Base-by-base conservation (phyloP, 177 flowering plant species). In the Telopea speciosissima region DNA sequence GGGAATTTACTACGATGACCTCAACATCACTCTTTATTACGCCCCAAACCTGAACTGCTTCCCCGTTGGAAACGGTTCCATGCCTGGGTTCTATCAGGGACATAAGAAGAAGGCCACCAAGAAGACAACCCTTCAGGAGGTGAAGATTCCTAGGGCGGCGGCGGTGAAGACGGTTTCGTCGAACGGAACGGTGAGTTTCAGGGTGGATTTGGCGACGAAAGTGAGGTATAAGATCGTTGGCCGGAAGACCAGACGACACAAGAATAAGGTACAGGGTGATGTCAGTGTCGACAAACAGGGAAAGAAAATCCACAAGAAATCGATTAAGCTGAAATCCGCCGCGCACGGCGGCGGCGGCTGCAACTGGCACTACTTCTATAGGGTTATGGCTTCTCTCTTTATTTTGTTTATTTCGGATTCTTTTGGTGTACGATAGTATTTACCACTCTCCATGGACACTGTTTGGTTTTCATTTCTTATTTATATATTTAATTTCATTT, bases 171-270 rank as follows among this genome's bases (percentile, higher is more conserved):
- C 62, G 24, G 79, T 77, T 66, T 72, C 66, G 22, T 7, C 2
- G 23, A 79, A 77, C 56, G 77, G 72, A 56, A 22, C 71, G 76
- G 82, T 63, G 80, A 70, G 73, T 63, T 84, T 90, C 76, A 58
- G 83, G 82, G 86, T 90, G 82, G 82, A 75, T 70, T 26, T 90
- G 86, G 77, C 8, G 58, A 89, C 93, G 70, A 28, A 36, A 68
- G 88, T 90, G 66, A 86, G 85, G 87, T 90, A 70, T 67, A 90
- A 81, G 88, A 84, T 84, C 69, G 0, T 88, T 69, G 31, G 69
- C 3, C 79, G 74, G 81, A 80, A 81, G 71, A 87, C 90, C 0
- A 79, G 80, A 80, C 81, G 78, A 70, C 76, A 81, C 5, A 24
- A n/a, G 24, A 62, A 87, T 69, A 69, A 0, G 60, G 81, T 84